Base-by-base conservation (phyloP, 2,329 filamentous ascomycete species). In the Alternaria angustiovoidea region DNA sequence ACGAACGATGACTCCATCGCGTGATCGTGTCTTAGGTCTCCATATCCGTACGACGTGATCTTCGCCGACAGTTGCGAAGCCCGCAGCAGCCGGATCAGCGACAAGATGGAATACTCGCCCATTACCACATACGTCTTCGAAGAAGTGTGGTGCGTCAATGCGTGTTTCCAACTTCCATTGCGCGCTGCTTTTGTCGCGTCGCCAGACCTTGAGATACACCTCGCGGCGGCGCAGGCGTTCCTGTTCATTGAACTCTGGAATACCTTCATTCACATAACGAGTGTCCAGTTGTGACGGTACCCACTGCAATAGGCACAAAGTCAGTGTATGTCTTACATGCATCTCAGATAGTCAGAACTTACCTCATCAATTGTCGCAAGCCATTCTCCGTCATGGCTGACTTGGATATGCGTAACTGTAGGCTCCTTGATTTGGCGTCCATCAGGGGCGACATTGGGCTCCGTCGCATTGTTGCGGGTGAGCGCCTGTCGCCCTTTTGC, bases 191-290 rank as follows among this genome's bases (percentile, higher is more conserved):
- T 36, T 36, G 73, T 79, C 87, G 87, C 79, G 91, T 79, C 76
- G 89, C 95, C 95, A 99, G 76, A 99, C 95, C 75, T 97, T 97
- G 51, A 99, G 83, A 71, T 91, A 91, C 0, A 93, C 87, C 75
- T 98, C 94, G 43, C 85, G 85, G 80, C 83, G 66, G 79, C 81
- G 62, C 72, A 79, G 53, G 78, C 82, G 74, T 62, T 85, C 80
- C 53, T 82, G 81, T 51, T 77, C 72, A 14, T 74, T 70, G 49
- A 80, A 72, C 43, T 81, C 78, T 12, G 77, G 70, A 52, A 83
- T 78, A 2, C 75, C 75, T 63, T 78, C 74, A 32, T 75, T 71
- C 28, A 91, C 77, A 57, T 85, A 85, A 39, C 87, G 84, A 14
- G 91, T 79, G 72, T 97, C 93, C 61, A 86, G 82, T 12, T 82